Conservation (phyloP, 2,329 filamentous ascomycete genomes). For the Cladorrhinum sp. region DNA sequence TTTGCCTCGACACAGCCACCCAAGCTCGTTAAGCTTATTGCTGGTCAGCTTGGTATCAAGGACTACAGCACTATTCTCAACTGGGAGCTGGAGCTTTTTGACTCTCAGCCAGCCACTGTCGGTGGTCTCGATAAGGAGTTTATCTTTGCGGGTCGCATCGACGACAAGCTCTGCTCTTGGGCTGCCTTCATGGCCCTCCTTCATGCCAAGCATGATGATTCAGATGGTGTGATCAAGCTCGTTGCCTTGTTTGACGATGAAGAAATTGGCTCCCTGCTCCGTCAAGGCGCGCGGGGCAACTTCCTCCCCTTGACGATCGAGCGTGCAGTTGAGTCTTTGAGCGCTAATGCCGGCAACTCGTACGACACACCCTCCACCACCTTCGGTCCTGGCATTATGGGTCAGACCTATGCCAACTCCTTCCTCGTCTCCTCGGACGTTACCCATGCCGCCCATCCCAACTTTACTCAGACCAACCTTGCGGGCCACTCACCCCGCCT, state of each 20-base stretch:
- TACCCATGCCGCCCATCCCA: constrained; percentile 90
- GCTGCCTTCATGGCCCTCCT: constrained; percentile 82
- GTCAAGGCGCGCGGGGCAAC: constrained; percentile 86
- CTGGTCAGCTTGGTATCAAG: constrained; percentile 69
- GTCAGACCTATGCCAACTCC: constrained; percentile 83
- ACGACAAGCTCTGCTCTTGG: constrained; percentile 97
- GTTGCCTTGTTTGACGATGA: constrained; percentile 96
- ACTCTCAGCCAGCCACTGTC: constrained; percentile 78
- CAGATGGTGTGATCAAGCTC: constrained; percentile 74
- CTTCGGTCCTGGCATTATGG: constrained; percentile 62
- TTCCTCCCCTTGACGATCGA: constrained; percentile 80
- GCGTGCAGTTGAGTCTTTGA: constrained; percentile 68
- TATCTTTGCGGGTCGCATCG: constrained; percentile 91
- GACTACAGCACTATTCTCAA: constrained; percentile 77
- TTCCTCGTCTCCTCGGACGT: constrained; percentile 94
- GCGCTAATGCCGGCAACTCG: constrained; percentile 45
- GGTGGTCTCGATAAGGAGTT: constrained; percentile 88
- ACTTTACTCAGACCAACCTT: constrained; percentile 82
- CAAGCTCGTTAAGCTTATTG: constrained; percentile 78
- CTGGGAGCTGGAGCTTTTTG: constrained; percentile 96
- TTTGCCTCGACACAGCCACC: constrained; percentile 84
- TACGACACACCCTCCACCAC: constrained; percentile 20
- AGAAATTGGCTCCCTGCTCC: constrained; percentile 87
- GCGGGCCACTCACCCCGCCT: constrained; percentile 81
- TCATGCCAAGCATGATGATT: constrained; percentile 55